Base-by-base conservation (phyloP, 2,329 filamentous ascomycete genomes). In the Colletotrichum kahawae region DNA sequence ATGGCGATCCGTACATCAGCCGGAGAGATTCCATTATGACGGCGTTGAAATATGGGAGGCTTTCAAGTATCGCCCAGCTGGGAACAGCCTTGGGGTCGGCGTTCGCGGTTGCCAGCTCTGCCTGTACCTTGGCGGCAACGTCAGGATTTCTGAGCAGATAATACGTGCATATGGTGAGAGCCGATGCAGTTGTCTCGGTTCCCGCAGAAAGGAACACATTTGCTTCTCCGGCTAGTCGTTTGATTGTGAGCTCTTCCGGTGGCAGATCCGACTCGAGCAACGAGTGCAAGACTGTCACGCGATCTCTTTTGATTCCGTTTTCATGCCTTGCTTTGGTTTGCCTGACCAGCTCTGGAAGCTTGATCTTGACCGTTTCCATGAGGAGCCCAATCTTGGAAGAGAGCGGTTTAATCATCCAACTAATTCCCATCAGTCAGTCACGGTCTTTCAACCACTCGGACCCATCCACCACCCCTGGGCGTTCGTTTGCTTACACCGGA, bases 21-120 rank as follows among this genome's bases (percentile, higher is more conserved):
- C 87, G 84, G 9, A 88, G 75, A 0, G 82, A 78, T 75, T 87
- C 85, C 38, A 80, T 78, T 10, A 87, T 81, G 13, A 84, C 76
- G 1, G 84, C 85, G 5, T 83, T 81, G 13, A 89, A 80, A 67
- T 83, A 86, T 1, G 82, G 82, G 10, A 86, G 77, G 70, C 79
- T 77, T 75, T 85, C 81, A 29, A 85, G 78, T 12, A 80, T 77
- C 12, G 64, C 51, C 71, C 78, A 82, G 33, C 24, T 64, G 4
- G 70, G 65, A 0, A 70, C 24, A 18, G 27, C 6, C 6, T 57
- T 70, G 1, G 66, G 70, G 66, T 73, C 24, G 13, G 54, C 16
- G 1, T 27, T 33, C 3, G 14, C 54, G 16, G 29, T 36, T 13
- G 24, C 33, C 21, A 72, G 70, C 65, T 72, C 64, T 2, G 64